Percentiles rank a stretch among this genome's conserved stretches.
Evolutionary conservation across 2,329 filamentous ascomycete species (phyloP).

Genomic region (Fusarium buxicola): DNA sequence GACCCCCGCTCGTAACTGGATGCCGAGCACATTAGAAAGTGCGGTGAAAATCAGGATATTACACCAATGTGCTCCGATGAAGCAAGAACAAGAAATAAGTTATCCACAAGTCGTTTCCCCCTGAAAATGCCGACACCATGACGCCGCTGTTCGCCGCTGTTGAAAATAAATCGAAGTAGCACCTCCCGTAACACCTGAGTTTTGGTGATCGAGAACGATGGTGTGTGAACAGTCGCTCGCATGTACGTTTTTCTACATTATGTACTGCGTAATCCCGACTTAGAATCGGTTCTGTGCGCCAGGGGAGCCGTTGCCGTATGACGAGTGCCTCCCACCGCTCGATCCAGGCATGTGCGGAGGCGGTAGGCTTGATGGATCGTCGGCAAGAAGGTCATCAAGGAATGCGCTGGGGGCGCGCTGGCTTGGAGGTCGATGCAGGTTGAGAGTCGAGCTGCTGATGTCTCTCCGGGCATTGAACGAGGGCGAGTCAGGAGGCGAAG

Average conservation of each 20-base stretch:
- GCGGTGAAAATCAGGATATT: conserved; percentile 23
- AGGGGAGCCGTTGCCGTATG: conserved; percentile 38
- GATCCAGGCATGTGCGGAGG: conserved; percentile 54
- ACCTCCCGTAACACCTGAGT: conserved; percentile 20
- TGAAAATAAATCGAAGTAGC: conserved; percentile 34
- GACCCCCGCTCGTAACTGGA: conserved; percentile 15
- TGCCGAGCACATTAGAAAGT: conserved; percentile 36
- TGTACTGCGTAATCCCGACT: conserved; percentile 12
- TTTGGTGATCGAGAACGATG: conserved; percentile 27
- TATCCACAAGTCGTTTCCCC: conserved; percentile 34
- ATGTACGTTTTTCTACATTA: conserved; percentile 19
- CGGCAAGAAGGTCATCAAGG: conserved; percentile 89
- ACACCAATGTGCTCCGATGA: conserved; percentile 27
- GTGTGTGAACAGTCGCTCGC: conserved; percentile 22
- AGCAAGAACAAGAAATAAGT: conserved; percentile 25
- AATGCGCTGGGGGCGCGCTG: conserved; percentile 88
- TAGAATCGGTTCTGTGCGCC: conserved; percentile 45
- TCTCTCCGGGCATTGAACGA: conserved; percentile 62
- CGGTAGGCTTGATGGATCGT: conserved; percentile 68
- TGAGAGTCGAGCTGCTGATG: conserved; percentile 74
- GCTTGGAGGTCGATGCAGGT: conserved; percentile 69
- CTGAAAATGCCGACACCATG: conserved; percentile 36
- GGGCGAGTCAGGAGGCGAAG: conserved; percentile 75
- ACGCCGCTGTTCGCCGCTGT: conserved; percentile 31
- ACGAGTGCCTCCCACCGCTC: conserved; percentile 34